Evolutionary conservation across 129 eudicot species (phyloP).

Genomic region (Chrysanthemum lavandulifolium): DNA sequence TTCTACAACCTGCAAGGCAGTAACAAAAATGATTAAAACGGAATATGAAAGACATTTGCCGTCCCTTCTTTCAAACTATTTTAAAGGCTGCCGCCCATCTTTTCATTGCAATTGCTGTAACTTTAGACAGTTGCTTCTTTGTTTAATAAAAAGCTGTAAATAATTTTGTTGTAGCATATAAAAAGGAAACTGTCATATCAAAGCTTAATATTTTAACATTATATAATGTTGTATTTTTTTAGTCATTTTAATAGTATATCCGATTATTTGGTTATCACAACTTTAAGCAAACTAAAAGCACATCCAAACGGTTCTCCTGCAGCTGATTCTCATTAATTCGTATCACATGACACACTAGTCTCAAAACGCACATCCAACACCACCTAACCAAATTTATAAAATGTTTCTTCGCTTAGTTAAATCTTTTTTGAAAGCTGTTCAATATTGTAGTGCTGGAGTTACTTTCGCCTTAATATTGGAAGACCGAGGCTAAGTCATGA

Average conservation of each 20-base stretch:
- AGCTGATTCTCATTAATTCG: not conserved
- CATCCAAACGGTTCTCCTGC: not conserved
- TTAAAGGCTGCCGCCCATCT: not conserved
- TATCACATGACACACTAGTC: conserved; percentile 2
- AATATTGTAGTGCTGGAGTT: conserved; percentile 91
- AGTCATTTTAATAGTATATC: not conserved
- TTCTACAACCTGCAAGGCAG: not conserved
- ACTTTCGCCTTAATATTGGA: conserved; percentile 88
- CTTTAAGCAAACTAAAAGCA: not conserved
- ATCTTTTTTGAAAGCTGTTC: not conserved
- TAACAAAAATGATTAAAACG: not conserved
- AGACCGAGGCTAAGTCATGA: conserved; percentile 89
- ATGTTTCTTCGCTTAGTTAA: conserved; percentile 3
- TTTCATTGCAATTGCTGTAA: not conserved
- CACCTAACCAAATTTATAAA: not conserved
- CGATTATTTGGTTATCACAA: no score
- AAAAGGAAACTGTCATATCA: not conserved
- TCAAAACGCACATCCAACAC: conserved; percentile 10
- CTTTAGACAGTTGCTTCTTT: no score
- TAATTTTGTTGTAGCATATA: not conserved
- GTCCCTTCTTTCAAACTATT: not conserved
- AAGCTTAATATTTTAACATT: not conserved
- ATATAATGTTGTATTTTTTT: not conserved
- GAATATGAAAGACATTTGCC: not conserved
- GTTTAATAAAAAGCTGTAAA: no score